Percentiles rank a stretch among this genome's conserved stretches.
Conservation (phyloP, 2,329 filamentous ascomycete genomes). For the Venturia effusa region DNA sequence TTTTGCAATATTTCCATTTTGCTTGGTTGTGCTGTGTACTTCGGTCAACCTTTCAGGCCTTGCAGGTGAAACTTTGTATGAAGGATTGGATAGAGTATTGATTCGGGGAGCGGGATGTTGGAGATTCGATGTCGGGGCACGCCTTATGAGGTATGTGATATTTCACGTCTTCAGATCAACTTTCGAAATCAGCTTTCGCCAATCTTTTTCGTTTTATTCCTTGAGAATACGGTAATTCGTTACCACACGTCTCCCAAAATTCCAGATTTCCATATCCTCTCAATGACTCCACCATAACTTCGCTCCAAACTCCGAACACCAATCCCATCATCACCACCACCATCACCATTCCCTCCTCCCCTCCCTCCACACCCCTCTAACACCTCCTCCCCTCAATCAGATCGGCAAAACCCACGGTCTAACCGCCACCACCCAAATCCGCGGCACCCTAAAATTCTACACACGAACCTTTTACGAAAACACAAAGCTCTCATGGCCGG, state of each 20-base stretch:
- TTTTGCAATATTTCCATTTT: too few species aligned
- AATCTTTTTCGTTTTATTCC: not conserved
- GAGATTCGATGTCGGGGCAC: conserved; percentile 2
- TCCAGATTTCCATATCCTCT: not conserved
- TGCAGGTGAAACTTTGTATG: too few species aligned
- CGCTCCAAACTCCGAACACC: too few species aligned
- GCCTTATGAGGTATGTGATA: conserved; percentile 3
- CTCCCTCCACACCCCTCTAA: not conserved
- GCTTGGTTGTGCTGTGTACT: too few species aligned
- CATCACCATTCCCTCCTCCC: not conserved
- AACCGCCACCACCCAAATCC: conserved; percentile 29
- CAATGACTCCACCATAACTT: too few species aligned
- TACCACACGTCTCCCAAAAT: too few species aligned
- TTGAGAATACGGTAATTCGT: not conserved
- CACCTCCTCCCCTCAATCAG: conserved; percentile 22
- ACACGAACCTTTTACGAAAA: conserved; percentile 34
- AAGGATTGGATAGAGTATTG: too few species aligned
- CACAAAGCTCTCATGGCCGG: conserved; percentile 35
- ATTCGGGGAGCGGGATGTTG: not conserved
- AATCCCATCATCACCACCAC: not conserved
- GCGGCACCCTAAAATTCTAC: conserved; percentile 37
- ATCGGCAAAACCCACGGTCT: conserved; percentile 39
- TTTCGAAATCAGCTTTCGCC: too few species aligned
- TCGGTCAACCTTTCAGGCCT: too few species aligned
- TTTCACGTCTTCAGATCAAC: too few species aligned